A percentile compares a stretch with the other conserved stretches of the same genome.
phyloP scores from a whole-genome alignment of 139 green algal species.

The Asterochloris sp. region DNA sequence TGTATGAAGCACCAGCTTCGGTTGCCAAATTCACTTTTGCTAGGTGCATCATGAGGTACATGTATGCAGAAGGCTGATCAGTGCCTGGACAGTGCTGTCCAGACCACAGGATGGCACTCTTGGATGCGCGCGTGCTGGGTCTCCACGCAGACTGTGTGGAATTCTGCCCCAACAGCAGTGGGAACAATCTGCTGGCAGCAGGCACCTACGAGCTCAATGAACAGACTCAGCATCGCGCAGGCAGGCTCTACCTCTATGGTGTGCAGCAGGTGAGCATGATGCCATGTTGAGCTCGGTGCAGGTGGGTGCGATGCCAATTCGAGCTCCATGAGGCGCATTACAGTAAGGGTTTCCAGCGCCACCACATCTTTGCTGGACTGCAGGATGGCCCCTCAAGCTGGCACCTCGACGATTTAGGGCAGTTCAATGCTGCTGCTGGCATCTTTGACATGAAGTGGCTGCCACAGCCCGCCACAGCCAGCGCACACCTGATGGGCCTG shows the following conservation, averaged over 20 bases:
- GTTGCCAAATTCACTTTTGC: no score
- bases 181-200: neutral
- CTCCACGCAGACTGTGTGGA: slow-evolving; percentile 18
- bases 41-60: no score
- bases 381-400: no score
- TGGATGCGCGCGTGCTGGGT: neutral
- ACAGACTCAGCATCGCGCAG: neutral
- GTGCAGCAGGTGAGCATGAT: neutral
- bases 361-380: no score
- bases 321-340: neutral
- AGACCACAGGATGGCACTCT: neutral
- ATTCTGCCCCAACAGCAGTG: neutral
- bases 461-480: neutral
- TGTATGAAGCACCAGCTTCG: no score
- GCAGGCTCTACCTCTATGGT: neutral
- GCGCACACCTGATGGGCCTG: neutral
- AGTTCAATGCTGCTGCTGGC: neutral
- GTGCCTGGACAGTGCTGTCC: neutral
- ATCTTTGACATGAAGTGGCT: slow-evolving; percentile 24
- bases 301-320: neutral
- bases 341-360: no score
- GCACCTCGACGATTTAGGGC: no score
- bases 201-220: slow-evolving; percentile 23
- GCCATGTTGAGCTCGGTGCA: neutral
- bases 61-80: no score